Evolutionary conservation across 305 asterid species (phyloP), one percentile per base, ranked within the genome.

Genomic region (Solanum chacoense): DNA sequence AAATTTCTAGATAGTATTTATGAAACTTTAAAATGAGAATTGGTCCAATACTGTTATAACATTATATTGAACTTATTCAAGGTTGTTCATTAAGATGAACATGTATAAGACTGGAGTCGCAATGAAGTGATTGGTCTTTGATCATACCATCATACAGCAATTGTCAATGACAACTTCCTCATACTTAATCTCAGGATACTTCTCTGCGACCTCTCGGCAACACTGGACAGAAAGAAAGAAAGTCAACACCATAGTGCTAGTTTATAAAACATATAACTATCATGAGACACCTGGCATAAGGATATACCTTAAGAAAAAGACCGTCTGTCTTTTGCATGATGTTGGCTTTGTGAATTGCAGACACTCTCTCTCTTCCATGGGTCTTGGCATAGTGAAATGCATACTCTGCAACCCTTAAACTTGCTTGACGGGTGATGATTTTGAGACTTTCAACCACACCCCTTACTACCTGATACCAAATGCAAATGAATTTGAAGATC

Each of bases 311-410:
- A 80, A 97, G 99, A 93, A 97, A 97, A 92, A 97, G 99, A 87
- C 99, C 99, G n/a, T 97, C 99, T 87, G 99, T 96, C 93, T 96
- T 97, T 92, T 96, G 99, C 99, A 97, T 97, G 95, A 97, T 97
- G 88, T 97, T 97, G 90, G 99, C 99, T 93, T 97, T 97, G 90
- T 97, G 99, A 32, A 97, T 95, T 3, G 99, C 99, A 77, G 99
- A 95, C 75, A 97, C 99, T 94, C 98, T 95, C 85, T 97, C 90
- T 77, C 99, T 94, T 89, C 99, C 99, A 90, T 97, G 98, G 88
- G 95, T 75, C 94, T 97, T 93, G 88, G 99, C 99, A 92, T 97
- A 97, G 91, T 94, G 94, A 92, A 97, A 97, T 71, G 99, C 99
- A 91, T 97, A 97, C 89, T 97, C 99, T 45, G 99, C 98, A 87